A percentile compares a stretch with the other conserved stretches of the same genome.
Conservation (phyloP, 2,329 filamentous ascomycete species). For the Trichoderma sp. region DNA sequence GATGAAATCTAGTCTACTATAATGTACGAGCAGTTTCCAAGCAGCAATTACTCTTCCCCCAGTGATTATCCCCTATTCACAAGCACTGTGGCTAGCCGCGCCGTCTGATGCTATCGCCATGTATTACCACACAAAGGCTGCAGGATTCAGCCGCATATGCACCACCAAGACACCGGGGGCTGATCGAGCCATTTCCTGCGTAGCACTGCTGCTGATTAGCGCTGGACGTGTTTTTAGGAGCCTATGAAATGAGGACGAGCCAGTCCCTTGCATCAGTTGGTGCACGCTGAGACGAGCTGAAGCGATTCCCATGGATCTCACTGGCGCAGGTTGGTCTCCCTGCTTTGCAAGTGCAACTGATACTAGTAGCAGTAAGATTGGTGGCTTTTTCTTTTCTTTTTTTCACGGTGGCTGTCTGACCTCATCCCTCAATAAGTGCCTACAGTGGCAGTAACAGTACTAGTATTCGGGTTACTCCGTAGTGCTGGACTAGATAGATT, state of each 20-base stretch:
- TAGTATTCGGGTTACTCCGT: slow-evolving; percentile 14
- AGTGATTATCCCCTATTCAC: neutral
- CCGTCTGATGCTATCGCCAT: neutral
- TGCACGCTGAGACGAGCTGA: neutral
- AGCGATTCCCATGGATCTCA: neutral
- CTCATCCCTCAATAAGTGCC: neutral
- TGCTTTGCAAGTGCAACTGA: neutral
- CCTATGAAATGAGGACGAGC: neutral
- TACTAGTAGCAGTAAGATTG: neutral
- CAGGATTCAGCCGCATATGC: neutral
- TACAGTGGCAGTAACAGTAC: neutral
- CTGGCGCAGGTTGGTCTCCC: neutral
- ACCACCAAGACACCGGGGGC: neutral
- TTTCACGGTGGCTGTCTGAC: slow-evolving; percentile 12
- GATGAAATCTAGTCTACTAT: neutral
- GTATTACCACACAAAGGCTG: neutral
- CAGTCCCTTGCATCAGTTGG: neutral
- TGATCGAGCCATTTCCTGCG: neutral
- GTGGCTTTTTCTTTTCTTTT: neutral
- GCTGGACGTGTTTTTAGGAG: neutral
- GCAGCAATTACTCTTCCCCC: neutral
- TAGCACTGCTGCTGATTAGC: neutral
- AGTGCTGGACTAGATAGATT: neutral
- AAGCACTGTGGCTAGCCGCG: neutral
- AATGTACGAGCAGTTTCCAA: neutral